Evolutionary conservation across 768 basidiomycete species (phyloP).

Genomic region (Thelephora ganbajun): DNA sequence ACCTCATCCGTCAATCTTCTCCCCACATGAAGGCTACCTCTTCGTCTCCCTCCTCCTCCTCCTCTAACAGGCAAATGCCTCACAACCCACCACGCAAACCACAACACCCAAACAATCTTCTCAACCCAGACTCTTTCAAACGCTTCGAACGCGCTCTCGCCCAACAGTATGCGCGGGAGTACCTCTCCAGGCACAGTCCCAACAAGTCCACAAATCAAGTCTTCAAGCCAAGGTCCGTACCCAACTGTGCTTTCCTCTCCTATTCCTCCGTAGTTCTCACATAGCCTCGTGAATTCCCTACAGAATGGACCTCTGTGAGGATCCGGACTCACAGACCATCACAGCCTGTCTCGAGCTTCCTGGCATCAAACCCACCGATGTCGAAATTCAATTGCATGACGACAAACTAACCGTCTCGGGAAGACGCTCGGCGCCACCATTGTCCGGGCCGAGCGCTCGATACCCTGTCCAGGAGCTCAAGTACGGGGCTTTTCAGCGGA

Average conservation of each 20-base stretch:
- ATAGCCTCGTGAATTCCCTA: neutral
- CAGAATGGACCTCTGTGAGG: slow-evolving; percentile 28
- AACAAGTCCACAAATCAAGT: neutral
- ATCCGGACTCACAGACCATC: slow-evolving; percentile 18
- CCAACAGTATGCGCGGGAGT: neutral
- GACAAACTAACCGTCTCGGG: slow-evolving; percentile 22
- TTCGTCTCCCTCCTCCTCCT: too few relatives aligned
- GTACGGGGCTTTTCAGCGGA: slow-evolving; percentile 25
- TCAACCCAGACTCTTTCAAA: neutral
- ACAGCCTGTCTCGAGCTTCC: slow-evolving; percentile 26
- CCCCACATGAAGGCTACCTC: too few relatives aligned
- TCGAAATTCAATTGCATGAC: slow-evolving; percentile 20
- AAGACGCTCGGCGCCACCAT: slow-evolving; percentile 13
- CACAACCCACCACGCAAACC: neutral
- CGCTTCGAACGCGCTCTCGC: neutral
- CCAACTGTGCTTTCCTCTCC: neutral
- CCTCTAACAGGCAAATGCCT: too few relatives aligned
- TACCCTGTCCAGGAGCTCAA: slow-evolving; percentile 25
- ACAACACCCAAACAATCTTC: neutral
- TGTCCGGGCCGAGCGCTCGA: slow-evolving; percentile 4
- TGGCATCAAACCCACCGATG: slow-evolving; percentile 22
- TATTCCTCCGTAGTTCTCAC: neutral
- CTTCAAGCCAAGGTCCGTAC: neutral
- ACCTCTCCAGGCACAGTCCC: too few relatives aligned
- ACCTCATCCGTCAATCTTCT: too few relatives aligned